Base-by-base conservation (phyloP, 2,329 filamentous ascomycete species). In the Cordyceps cicadae region DNA sequence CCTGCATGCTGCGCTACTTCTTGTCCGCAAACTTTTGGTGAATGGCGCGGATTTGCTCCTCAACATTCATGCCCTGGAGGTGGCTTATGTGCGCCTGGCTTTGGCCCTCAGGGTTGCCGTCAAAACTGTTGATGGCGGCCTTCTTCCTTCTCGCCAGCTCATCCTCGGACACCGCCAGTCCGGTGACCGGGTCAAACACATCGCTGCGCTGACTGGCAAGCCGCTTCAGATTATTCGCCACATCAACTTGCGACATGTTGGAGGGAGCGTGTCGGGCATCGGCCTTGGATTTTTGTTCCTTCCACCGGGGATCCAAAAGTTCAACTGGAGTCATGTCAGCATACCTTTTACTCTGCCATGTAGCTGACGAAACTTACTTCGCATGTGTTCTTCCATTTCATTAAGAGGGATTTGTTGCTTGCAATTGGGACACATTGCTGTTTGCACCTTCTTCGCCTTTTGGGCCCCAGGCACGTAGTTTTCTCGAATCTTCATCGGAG, bases 191-290 rank as follows among this genome's bases (percentile, higher is more conserved):
- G 66, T 97, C 92, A 66, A 96, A 96, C 19, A 97, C 83, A 68
- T 97, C 93, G 65, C 83, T 88, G 52, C 93, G 85, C 73, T 96
- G 90, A 66, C 90, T 92, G 26, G 92, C 92, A 56, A 97, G 80
- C n/a, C 93, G 87, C 79, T 97, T 97, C 64, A 97, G 82, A 71
- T 97, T 97, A 72, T 91, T 92, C 56, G 92, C 92, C 51, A 96
- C 91, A 67, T 97, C 93, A 39, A 83, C 85, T 3, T 90, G 93
- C 1, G 88, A 90, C 11, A 96, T 76, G 68, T 96, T 97, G 11
- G 92, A 95, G 0, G 89, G 92, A 1, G 90, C 85, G 65, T 88
- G 90, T 64, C 93, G 87, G 14, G 89, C 86, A 51, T 96, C 91
- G 17, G 90, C 86, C 72, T 96, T 96, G 62, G 90, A 89, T 67